Evolutionary conservation across 2,329 filamentous ascomycete genomes (phyloP).

Genomic region (Escovopsis sp.): DNA sequence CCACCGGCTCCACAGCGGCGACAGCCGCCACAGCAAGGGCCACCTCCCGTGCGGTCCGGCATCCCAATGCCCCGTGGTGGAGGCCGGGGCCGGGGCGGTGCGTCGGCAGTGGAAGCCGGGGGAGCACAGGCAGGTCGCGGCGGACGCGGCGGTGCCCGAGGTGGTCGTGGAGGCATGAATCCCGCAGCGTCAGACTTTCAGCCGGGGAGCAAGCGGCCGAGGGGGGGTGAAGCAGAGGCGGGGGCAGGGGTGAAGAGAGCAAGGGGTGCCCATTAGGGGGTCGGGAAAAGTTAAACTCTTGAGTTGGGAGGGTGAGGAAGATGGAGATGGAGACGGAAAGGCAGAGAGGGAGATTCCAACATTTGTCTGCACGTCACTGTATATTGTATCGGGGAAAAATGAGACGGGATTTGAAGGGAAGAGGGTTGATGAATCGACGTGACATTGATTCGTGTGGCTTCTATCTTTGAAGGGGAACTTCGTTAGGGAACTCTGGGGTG

Average conservation of each 20-base stretch:
- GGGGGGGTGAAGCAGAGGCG: conserved; percentile 37
- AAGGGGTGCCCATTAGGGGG: conserved; percentile 22
- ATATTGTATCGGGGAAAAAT: too few species aligned
- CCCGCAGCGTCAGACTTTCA: conserved; percentile 40
- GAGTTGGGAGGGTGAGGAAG: too few species aligned
- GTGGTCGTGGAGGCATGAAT: conserved; percentile 31
- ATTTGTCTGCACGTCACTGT: too few species aligned
- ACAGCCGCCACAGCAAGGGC: conserved; percentile 7
- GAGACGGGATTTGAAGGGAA: too few species aligned
- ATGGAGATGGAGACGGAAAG: too few species aligned
- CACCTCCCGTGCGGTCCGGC: conserved; percentile 17
- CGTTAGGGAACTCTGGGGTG: too few species aligned
- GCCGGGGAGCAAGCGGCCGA: conserved; percentile 40
- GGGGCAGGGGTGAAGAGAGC: conserved; percentile 28
- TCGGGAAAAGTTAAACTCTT: neutral
- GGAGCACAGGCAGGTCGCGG: conserved; percentile 17
- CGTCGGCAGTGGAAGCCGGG: conserved; percentile 20
- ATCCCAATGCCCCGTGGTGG: conserved; percentile 29
- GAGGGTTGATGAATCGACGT: too few species aligned
- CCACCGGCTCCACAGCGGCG: conserved; percentile 6
- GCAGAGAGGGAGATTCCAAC: too few species aligned
- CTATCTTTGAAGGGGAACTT: too few species aligned
- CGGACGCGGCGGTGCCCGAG: conserved; percentile 27
- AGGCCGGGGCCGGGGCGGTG: conserved; percentile 23
- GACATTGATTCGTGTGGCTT: too few species aligned